Percentiles rank a stretch among this genome's conserved stretches.
Evolutionary conservation across 2,329 filamentous ascomycete genomes (phyloP).

Genomic region (Colletotrichum orbiculare): DNA sequence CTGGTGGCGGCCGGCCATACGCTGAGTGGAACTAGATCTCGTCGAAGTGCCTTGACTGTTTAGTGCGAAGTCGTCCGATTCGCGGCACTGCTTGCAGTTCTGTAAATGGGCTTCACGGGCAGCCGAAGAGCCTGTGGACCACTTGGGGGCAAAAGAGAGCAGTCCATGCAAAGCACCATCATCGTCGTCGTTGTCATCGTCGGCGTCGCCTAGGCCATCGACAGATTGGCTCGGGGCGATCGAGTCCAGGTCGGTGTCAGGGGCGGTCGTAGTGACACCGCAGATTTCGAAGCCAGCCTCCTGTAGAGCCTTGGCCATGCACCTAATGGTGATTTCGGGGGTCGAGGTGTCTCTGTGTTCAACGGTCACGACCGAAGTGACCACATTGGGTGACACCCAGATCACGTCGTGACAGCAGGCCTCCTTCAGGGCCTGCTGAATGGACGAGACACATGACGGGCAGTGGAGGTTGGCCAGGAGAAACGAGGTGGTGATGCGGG

Average conservation of each 20-base stretch:
- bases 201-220: slow-evolving; percentile 25
- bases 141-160: slow-evolving; percentile 21
- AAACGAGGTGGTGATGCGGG: slow-evolving; percentile 65
- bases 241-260: slow-evolving; percentile 41
- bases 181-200: slow-evolving; percentile 35
- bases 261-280: slow-evolving; percentile 54
- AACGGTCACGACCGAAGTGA: slow-evolving; percentile 76
- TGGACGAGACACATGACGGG: slow-evolving; percentile 76
- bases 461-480: slow-evolving; percentile 82
- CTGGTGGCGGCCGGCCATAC: no score
- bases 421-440: slow-evolving; percentile 67
- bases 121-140: slow-evolving; percentile 28
- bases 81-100: slow-evolving; percentile 56
- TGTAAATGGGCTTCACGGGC: slow-evolving; percentile 49
- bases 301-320: slow-evolving; percentile 61
- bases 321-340: slow-evolving; percentile 54
- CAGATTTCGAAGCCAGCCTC: slow-evolving; percentile 70
- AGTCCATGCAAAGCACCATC: slow-evolving; percentile 40
- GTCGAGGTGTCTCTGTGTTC: slow-evolving; percentile 58
- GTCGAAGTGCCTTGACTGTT: slow-evolving; percentile 15
- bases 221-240: slow-evolving; percentile 39
- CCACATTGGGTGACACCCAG: slow-evolving; percentile 76
- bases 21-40: not conserved
- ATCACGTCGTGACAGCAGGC: slow-evolving; percentile 57
- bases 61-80: slow-evolving; percentile 34